Percentiles rank a stretch among this genome's conserved stretches.
phyloP scores from a whole-genome alignment of 352 stramenopile species.

The Globisporangium lucens region DNA sequence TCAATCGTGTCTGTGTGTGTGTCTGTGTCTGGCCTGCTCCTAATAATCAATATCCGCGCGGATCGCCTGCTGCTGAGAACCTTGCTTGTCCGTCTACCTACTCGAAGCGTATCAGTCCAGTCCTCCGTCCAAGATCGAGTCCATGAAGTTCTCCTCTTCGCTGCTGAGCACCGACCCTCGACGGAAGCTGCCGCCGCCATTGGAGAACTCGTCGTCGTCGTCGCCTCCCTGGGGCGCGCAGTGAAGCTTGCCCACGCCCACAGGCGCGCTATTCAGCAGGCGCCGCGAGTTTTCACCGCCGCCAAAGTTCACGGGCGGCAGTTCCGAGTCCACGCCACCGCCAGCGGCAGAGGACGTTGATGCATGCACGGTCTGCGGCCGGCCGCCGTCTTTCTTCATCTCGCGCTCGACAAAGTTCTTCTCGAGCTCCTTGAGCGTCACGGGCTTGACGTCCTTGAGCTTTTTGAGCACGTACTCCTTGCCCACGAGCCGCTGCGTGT shows the following conservation, averaged over 20 bases:
- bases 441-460: slow-evolving; percentile 69
- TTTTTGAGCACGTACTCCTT: slow-evolving; percentile 63
- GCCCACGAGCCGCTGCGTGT: slow-evolving; percentile 69
- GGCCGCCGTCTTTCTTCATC: slow-evolving; percentile 29
- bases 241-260: slow-evolving; percentile 63
- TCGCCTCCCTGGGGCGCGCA: slow-evolving; percentile 38
- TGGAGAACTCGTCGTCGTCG: slow-evolving; percentile 21
- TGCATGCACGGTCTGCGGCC: slow-evolving; percentile 62
- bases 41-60: not conserved
- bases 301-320: slow-evolving; percentile 45
- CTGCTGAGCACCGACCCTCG: slow-evolving; percentile 55
- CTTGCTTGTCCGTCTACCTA: not conserved
- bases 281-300: slow-evolving; percentile 43
- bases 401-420: slow-evolving; percentile 76
- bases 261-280: slow-evolving; percentile 62
- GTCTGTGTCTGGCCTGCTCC: not conserved
- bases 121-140: slow-evolving; percentile 57
- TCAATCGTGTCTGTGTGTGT: slow-evolving; percentile 1
- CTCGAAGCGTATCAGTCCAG: not conserved
- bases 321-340: not conserved
- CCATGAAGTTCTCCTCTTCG: slow-evolving; percentile 83
- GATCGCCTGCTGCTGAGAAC: not conserved
- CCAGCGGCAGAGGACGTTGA: slow-evolving; percentile 6
- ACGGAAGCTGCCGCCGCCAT: slow-evolving; percentile 6
- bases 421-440: slow-evolving; percentile 81